Percentiles rank a stretch among this genome's conserved stretches.
These are phyloP conservation scores for Exophiala bonariae DNA, from an alignment of 2,329 filamentous ascomycete species.

Conservation along the genomic window DNA sequence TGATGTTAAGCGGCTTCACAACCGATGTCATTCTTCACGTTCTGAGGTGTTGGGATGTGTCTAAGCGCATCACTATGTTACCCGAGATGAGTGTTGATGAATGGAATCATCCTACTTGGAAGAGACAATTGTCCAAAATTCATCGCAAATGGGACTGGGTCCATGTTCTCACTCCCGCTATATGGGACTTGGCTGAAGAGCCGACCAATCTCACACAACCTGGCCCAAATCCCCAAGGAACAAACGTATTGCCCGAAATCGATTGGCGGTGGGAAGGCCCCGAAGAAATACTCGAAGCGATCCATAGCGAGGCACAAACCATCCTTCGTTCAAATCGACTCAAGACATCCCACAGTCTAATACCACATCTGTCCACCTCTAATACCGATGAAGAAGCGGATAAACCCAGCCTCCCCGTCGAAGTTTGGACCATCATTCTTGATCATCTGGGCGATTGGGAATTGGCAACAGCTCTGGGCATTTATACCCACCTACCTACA, in stretches of 20 bases:
- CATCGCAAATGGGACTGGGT: slow-evolving; percentile 85
- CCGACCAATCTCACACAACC: slow-evolving; percentile 49
- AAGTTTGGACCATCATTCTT: slow-evolving; percentile 87
- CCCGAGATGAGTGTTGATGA: slow-evolving; percentile 86
- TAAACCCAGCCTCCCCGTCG: slow-evolving; percentile 64
- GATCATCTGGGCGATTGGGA: slow-evolving; percentile 89
- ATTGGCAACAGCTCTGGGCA: slow-evolving; percentile 73
- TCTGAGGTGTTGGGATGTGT: slow-evolving; percentile 80
- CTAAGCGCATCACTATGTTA: slow-evolving; percentile 80
- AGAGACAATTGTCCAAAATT: slow-evolving; percentile 82
- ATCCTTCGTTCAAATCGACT: slow-evolving; percentile 18
- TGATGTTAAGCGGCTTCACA: slow-evolving; percentile 82
- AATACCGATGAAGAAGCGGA: slow-evolving; percentile 34
- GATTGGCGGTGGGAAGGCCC: slow-evolving; percentile 32
- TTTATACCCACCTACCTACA: slow-evolving; percentile 74
- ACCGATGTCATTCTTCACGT: slow-evolving; percentile 80
- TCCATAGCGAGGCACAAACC: slow-evolving; percentile 26
- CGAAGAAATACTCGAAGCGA: slow-evolving; percentile 25
- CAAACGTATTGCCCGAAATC: slow-evolving; percentile 25
- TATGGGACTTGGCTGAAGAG: slow-evolving; percentile 72
- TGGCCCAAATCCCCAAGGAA: slow-evolving; percentile 30
- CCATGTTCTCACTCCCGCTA: slow-evolving; percentile 73
- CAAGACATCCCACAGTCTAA: slow-evolving; percentile 3
- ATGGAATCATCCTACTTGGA: slow-evolving; percentile 89
- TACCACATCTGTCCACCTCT: slow-evolving; percentile 38